Conservation (phyloP, 1,284 basidiomycete genomes). For the Nidula niveotomentosa region DNA sequence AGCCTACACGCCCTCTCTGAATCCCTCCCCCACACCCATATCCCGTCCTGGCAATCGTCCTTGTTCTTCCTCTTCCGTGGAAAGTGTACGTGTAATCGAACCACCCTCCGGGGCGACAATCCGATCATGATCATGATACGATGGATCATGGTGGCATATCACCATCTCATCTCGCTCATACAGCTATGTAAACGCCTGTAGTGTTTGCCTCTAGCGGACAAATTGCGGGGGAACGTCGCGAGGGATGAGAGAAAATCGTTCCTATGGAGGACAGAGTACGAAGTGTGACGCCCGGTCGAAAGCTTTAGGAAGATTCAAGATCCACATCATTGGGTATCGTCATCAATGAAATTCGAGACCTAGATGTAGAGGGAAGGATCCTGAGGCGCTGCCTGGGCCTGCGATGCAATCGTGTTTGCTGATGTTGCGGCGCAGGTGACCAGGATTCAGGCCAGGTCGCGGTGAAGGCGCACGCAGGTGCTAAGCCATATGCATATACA, state of each 20-base stretch:
- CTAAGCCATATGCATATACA: not conserved
- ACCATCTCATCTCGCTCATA: not conserved
- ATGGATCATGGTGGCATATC: too few relatives aligned
- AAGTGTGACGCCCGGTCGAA: not conserved
- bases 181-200: not conserved
- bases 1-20: not conserved
- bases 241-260: not conserved
- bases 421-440: too few relatives aligned
- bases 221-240: slow-evolving; percentile 3
- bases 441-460: too few relatives aligned
- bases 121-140: not conserved
- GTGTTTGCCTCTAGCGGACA: not conserved
- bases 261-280: not conserved
- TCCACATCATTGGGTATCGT: not conserved
- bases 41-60: too few relatives aligned
- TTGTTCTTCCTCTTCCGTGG: too few relatives aligned
- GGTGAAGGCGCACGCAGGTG: too few relatives aligned
- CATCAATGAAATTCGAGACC: too few relatives aligned
- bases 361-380: too few relatives aligned
- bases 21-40: not conserved
- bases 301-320: not conserved
- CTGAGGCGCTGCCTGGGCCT: too few relatives aligned
- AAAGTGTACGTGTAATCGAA: not conserved
- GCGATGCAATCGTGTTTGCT: too few relatives aligned
- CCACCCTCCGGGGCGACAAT: not conserved